phyloP scores from a whole-genome alignment of 345 rosid species.

The Isatis tinctoria region DNA sequence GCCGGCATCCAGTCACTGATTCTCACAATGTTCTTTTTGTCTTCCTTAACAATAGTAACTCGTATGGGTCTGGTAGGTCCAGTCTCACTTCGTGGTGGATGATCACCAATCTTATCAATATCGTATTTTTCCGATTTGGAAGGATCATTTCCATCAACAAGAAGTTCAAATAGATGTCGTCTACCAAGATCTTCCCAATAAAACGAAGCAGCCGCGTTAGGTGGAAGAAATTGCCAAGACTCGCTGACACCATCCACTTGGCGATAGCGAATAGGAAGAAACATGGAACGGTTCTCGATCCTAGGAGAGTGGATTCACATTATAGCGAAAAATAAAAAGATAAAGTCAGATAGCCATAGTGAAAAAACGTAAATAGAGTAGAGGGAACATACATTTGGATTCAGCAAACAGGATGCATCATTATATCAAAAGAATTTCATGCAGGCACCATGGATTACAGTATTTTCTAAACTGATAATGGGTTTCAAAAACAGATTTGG shows the following conservation, averaged over 20 bases:
- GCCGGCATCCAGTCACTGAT: constrained; percentile 97
- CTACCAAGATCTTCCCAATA: constrained; percentile 96
- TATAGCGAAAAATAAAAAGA: neutral
- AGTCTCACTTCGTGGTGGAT: constrained; percentile 54
- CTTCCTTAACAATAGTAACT: constrained; percentile 76
- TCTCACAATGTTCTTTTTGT: constrained; percentile 67
- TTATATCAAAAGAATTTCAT: neutral
- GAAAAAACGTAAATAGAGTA: neutral
- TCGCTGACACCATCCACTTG: constrained; percentile 72
- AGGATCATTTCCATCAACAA: constrained; percentile 67
- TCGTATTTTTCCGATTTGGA: constrained; percentile 52
- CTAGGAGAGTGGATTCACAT: constrained; percentile 38
- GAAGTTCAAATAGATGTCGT: constrained; percentile 60
- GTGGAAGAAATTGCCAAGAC: constrained; percentile 89
- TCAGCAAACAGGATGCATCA: constrained; percentile 6
- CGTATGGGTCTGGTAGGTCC: constrained; percentile 73
- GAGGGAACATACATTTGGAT: constrained; percentile 7
- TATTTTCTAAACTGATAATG: neutral
- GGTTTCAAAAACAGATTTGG: neutral
- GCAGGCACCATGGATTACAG: neutral
- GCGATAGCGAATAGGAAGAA: constrained; percentile 73
- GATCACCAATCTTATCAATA: constrained; percentile 83
- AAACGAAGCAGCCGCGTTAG: constrained; percentile 87
- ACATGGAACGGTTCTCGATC: constrained; percentile 90
- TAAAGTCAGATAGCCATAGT: neutral